phyloP scores from a whole-genome alignment of 2,329 filamentous ascomycete genomes.

The Fusarium sp. region DNA sequence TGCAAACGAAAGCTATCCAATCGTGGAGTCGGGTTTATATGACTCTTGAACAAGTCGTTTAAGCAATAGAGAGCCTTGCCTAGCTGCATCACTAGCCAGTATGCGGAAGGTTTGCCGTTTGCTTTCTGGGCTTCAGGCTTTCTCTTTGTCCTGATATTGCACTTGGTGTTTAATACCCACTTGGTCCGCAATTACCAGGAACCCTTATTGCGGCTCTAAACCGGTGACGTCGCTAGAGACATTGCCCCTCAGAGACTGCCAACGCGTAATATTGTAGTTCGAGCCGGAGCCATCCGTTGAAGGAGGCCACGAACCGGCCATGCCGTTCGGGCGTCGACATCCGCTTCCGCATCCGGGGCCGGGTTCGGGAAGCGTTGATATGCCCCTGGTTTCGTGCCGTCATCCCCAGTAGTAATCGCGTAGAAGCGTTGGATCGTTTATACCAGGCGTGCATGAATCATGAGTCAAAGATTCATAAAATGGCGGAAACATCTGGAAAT shows the following conservation, averaged over 20 bases:
- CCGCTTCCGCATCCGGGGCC: constrained; percentile 16
- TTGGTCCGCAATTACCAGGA: constrained; percentile 3
- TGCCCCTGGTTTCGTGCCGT: neutral
- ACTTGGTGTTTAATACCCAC: constrained; percentile 13
- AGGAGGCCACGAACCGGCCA: constrained; percentile 22
- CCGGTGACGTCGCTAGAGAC: constrained; percentile 24
- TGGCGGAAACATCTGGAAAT: constrained; percentile 32
- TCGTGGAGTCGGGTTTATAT: neutral
- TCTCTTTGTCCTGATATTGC: neutral
- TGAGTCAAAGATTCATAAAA: constrained; percentile 17
- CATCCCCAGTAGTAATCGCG: constrained; percentile 6
- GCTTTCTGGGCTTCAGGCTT: neutral
- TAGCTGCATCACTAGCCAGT: neutral
- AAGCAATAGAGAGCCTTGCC: neutral
- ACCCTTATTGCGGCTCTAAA: neutral
- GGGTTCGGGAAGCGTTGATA: constrained; percentile 12
- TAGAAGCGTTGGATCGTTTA: neutral
- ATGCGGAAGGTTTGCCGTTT: neutral
- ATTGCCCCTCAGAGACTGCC: neutral
- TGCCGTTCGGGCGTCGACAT: constrained; percentile 21
- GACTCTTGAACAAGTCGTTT: neutral
- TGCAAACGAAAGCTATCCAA: constrained; percentile 3
- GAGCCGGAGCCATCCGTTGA: neutral
- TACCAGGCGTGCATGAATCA: constrained; percentile 9
- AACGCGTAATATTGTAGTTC: too few species aligned